Conservation (phyloP, 2,329 filamentous ascomycete genomes). For the Colletotrichum sp. region DNA sequence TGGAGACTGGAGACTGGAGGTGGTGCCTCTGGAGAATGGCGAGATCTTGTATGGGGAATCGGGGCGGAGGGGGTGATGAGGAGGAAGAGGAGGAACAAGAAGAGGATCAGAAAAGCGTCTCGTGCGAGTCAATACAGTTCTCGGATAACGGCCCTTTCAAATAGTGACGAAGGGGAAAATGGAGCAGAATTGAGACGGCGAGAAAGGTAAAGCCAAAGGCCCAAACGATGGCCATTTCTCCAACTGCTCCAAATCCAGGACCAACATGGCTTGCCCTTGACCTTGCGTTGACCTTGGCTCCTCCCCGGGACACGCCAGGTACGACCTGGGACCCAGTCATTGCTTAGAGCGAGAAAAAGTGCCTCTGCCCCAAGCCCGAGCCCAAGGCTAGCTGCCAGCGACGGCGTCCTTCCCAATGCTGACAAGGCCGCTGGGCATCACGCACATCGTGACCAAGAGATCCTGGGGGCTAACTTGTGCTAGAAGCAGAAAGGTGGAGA, state of each 20-base stretch:
- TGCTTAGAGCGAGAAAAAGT: background rate
- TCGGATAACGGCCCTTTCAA: background rate
- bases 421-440: conserved; percentile 16
- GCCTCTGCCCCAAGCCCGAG: background rate
- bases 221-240: conserved; percentile 10
- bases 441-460: conserved; percentile 18
- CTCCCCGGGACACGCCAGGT: background rate
- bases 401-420: conserved; percentile 21
- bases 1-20: background rate
- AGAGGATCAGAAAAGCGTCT: background rate
- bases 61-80: background rate
- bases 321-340: background rate
- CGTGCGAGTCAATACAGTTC: background rate
- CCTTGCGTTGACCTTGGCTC: background rate
- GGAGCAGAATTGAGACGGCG: background rate
- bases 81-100: background rate
- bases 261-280: background rate
- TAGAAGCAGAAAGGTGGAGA: conserved; percentile 22
- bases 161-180: background rate
- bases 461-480: conserved; percentile 10
- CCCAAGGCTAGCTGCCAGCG: conserved; percentile 9
- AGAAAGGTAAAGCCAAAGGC: background rate
- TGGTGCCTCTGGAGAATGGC: conserved; percentile 2
- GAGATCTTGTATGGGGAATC: conserved; percentile 10
- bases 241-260: conserved; percentile 1